Conservation (phyloP, 2,329 filamentous ascomycete species). For the Fusarium nelsonii region DNA sequence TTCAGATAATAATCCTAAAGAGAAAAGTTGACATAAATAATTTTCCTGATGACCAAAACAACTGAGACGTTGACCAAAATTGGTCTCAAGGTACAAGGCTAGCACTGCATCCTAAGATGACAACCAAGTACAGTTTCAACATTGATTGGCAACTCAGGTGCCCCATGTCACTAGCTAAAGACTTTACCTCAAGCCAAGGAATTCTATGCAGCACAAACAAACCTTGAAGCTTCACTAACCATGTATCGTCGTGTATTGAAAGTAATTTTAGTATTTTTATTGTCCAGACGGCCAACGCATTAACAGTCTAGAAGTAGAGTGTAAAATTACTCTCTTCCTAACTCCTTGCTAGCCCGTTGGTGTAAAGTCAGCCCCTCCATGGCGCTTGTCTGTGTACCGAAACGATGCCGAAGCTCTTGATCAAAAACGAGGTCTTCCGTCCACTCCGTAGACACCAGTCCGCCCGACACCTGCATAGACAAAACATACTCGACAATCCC, state of each 20-base stretch:
- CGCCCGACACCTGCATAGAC: constrained; percentile 58
- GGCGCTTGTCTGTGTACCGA: constrained; percentile 60
- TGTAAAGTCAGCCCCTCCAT: constrained; percentile 53
- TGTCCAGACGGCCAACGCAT: constrained; percentile 68
- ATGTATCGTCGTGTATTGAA: constrained; percentile 52
- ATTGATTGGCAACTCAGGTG: neutral
- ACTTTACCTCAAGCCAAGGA: neutral
- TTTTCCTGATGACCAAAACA: neutral
- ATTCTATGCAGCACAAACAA: neutral
- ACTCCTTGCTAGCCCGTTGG: constrained; percentile 56
- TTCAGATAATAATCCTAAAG: constrained; percentile 29
- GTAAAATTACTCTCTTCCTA: constrained; percentile 63
- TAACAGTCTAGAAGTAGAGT: constrained; percentile 68
- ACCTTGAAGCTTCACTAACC: constrained; percentile 23
- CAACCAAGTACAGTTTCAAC: neutral
- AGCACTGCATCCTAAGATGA: neutral
- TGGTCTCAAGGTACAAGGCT: neutral
- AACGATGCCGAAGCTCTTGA: constrained; percentile 62
- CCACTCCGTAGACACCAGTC: constrained; percentile 75
- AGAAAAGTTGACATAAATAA: constrained; percentile 40
- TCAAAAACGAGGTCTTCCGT: constrained; percentile 68
- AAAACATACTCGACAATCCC: constrained; percentile 47
- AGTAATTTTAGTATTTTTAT: constrained; percentile 65
- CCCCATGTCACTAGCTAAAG: neutral
- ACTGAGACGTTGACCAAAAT: neutral